Percentiles rank a stretch among this genome's conserved stretches.
Conservation (phyloP, 805 yeast species). For the Torulaspora maleeae region DNA sequence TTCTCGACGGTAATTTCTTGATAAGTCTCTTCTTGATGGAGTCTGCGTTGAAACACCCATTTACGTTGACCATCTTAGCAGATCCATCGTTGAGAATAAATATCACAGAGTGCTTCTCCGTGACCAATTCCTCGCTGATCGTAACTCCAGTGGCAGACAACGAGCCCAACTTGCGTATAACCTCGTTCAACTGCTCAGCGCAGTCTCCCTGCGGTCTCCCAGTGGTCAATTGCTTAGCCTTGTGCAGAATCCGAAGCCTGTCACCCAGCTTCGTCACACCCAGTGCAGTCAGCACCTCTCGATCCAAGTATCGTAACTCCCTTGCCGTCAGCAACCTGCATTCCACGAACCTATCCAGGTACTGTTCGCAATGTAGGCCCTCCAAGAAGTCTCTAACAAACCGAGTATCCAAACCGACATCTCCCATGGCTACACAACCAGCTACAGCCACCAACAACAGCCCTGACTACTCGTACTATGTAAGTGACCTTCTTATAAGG, state of each 20-base stretch:
- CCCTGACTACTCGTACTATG: no score
- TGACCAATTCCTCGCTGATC: conserved; percentile 30
- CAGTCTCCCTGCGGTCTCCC: conserved; percentile 13
- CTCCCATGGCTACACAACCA: not conserved
- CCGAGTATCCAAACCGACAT: conserved; percentile 6
- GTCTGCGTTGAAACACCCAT: conserved; percentile 76
- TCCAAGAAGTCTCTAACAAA: conserved; percentile 23
- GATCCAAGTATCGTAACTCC: conserved; percentile 43
- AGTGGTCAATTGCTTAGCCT: conserved; percentile 42
- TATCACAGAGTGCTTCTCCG: conserved; percentile 47
- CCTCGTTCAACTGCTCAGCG: conserved; percentile 18
- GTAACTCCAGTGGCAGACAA: conserved; percentile 18
- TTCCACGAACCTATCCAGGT: conserved; percentile 21
- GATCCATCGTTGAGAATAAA: conserved; percentile 75
- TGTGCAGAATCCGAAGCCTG: conserved; percentile 60
- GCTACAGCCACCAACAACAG: not conserved
- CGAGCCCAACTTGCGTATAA: conserved; percentile 24
- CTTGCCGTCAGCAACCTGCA: conserved; percentile 23
- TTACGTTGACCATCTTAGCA: conserved; percentile 60
- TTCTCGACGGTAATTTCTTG: conserved; percentile 42
- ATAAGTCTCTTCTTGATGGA: conserved; percentile 68
- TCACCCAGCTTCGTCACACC: conserved; percentile 83
- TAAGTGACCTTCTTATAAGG: not conserved
- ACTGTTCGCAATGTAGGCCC: conserved; percentile 23
- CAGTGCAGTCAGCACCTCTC: conserved; percentile 59